Conservation (phyloP, 129 eudicot genomes). For the Centaurea solstitialis region DNA sequence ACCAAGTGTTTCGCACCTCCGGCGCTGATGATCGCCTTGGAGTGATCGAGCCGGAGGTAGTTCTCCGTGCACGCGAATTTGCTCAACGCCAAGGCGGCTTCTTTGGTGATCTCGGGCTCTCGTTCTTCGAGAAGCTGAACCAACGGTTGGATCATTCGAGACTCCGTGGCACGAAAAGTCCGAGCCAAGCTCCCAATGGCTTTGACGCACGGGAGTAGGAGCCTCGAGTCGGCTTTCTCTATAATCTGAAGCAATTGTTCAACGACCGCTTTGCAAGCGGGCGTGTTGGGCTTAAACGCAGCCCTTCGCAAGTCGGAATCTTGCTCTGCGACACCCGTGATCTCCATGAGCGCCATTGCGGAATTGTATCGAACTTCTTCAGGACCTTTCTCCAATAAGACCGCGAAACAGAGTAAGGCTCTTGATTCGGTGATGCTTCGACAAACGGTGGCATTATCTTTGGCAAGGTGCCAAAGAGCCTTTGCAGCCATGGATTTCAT, state of each 20-base stretch:
- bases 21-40: slow-evolving; percentile 42
- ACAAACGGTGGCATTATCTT: slow-evolving; percentile 38
- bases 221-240: slow-evolving; percentile 39
- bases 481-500: slow-evolving; percentile 54
- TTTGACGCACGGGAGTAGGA: slow-evolving; percentile 39
- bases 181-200: slow-evolving; percentile 44
- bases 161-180: slow-evolving; percentile 42
- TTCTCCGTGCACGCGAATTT: slow-evolving; percentile 39
- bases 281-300: slow-evolving; percentile 46
- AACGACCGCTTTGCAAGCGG: slow-evolving; percentile 45
- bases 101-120: slow-evolving; percentile 32
- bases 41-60: slow-evolving; percentile 47
- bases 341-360: slow-evolving; percentile 56
- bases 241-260: slow-evolving; percentile 38
- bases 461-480: slow-evolving; percentile 50
- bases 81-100: slow-evolving; percentile 25
- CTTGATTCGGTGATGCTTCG: slow-evolving; percentile 52
- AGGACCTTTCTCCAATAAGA: slow-evolving; percentile 45
- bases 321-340: slow-evolving; percentile 46
- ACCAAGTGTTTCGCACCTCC: slow-evolving; percentile 45
- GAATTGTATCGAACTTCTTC: slow-evolving; percentile 47
- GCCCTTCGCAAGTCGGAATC: slow-evolving; percentile 47
- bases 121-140: slow-evolving; percentile 48
- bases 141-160: slow-evolving; percentile 40
- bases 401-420: slow-evolving; percentile 53